Conservation (phyloP, 2,329 filamentous ascomycete genomes). For the Drechslerella dactyloides region DNA sequence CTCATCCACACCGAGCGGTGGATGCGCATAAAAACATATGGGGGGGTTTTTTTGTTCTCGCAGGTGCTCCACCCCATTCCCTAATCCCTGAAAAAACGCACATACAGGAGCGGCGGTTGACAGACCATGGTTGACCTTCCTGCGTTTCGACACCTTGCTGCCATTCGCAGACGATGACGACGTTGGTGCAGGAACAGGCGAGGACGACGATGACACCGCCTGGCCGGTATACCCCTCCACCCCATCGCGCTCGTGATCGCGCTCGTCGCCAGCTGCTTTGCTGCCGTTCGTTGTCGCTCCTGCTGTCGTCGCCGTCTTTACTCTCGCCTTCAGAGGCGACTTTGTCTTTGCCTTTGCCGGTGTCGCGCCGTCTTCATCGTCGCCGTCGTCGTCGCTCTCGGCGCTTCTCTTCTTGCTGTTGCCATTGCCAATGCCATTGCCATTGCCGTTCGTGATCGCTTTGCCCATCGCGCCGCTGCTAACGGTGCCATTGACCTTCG, state of each 20-base stretch:
- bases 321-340: slow-evolving; percentile 38
- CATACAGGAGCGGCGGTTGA: slow-evolving; percentile 53
- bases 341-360: no score
- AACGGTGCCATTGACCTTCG: slow-evolving; percentile 35
- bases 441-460: slow-evolving; percentile 14
- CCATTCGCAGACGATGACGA: slow-evolving; percentile 66
- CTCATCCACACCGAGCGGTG: no score
- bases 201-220: slow-evolving; percentile 51
- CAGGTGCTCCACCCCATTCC: slow-evolving; percentile 37
- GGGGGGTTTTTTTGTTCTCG: slow-evolving; percentile 47
- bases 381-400: slow-evolving; percentile 43
- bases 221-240: slow-evolving; percentile 53
- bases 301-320: slow-evolving; percentile 55
- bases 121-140: slow-evolving; percentile 89
- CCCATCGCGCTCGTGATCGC: slow-evolving; percentile 52
- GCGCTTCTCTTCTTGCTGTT: slow-evolving; percentile 25
- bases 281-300: slow-evolving; percentile 55
- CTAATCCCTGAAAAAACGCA: slow-evolving; percentile 51
- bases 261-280: slow-evolving; percentile 57
- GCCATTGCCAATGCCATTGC: slow-evolving; percentile 46
- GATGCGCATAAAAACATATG: background rate
- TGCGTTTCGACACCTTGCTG: slow-evolving; percentile 66
- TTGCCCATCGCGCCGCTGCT: slow-evolving; percentile 10
- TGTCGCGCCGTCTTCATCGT: slow-evolving; percentile 52
- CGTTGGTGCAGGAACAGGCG: slow-evolving; percentile 53